A percentile compares a stretch with the other conserved stretches of the same genome.
phyloP scores from a whole-genome alignment of 139 green algal genomes.

The Haematococcus lacustris region DNA sequence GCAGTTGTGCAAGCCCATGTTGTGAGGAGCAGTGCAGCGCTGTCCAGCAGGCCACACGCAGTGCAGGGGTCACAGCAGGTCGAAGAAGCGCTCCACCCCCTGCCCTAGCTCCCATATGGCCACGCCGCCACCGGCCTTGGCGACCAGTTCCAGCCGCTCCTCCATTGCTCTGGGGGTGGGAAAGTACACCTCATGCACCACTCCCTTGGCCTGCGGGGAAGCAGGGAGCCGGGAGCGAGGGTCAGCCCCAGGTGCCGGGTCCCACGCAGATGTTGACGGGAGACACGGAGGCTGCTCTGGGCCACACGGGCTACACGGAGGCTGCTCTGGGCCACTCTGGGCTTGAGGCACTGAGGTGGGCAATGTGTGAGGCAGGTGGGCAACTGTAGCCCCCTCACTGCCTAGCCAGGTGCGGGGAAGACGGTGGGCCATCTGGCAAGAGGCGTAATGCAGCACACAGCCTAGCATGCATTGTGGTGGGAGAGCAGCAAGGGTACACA shows the following conservation, averaged over 20 bases:
- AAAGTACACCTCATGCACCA: constrained; percentile 39
- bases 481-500: no score
- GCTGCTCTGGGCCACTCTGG: neutral
- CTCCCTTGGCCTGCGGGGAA: neutral
- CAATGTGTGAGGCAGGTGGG: neutral
- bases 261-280: neutral
- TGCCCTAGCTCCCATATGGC: constrained; percentile 67
- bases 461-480: neutral
- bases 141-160: constrained; percentile 25
- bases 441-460: neutral
- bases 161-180: constrained; percentile 32
- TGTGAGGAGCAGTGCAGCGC: neutral
- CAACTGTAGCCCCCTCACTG: neutral
- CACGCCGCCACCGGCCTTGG: constrained; percentile 23
- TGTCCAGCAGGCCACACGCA: no score
- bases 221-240: no score
- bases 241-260: neutral
- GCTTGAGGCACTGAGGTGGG: neutral
- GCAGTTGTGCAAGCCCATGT: no score
- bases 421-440: no score
- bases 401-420: neutral
- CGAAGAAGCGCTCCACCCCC: constrained; percentile 47
- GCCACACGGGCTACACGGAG: no score
- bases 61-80: constrained; percentile 29
- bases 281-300: no score